Base-by-base conservation (phyloP, 129 eudicot species). In the Ambrosia trifida region DNA sequence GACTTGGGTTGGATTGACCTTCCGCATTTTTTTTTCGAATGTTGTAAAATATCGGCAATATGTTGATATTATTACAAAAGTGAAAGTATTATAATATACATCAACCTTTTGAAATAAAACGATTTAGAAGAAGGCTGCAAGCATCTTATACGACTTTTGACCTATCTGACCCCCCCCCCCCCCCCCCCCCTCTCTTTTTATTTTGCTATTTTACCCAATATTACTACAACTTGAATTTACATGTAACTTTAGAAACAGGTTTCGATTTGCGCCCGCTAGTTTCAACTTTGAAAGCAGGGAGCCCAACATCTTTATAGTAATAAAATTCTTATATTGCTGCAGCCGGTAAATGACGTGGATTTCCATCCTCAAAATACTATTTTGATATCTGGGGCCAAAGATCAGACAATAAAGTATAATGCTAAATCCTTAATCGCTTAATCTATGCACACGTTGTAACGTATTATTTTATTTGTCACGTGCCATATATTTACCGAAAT, bases 281-380 rank as follows among this genome's bases (percentile, higher is more conserved):
- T 50, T 50, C 5, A 33, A 32, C 31, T 32, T 53, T 36, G 50
- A 69, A 69, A 69, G 50, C 50, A 19, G 68, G 57, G 41, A 43
- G 18, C 30, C 50, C 4, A 13, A 58, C 69, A 32, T 11, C 20
- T 31, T 44, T 51, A 11, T 61, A 4, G 57, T 78, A 69, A 64
- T 79, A 73, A 62, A 47, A 65, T 70, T 45, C 50, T 80, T 70
- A 35, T 64, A 43, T 45, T 69, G 14, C 71, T 84, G 89, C 97
- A 91, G 97, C 97, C 97, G 65, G 79, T 91, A 78, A 91, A 91
- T 75, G 97, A 91, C 57, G 60, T 86, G 86, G 96, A 88, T 84
- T 91, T 91, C 72, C 96, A 91, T 84, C 97, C 97, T 65, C 96
- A 84, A 58, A 91, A 80, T 82, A 72, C 85, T 11, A 78, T 91